phyloP scores from a whole-genome alignment of 2,329 filamentous ascomycete genomes.

The Fragosphaeria purpurea region DNA sequence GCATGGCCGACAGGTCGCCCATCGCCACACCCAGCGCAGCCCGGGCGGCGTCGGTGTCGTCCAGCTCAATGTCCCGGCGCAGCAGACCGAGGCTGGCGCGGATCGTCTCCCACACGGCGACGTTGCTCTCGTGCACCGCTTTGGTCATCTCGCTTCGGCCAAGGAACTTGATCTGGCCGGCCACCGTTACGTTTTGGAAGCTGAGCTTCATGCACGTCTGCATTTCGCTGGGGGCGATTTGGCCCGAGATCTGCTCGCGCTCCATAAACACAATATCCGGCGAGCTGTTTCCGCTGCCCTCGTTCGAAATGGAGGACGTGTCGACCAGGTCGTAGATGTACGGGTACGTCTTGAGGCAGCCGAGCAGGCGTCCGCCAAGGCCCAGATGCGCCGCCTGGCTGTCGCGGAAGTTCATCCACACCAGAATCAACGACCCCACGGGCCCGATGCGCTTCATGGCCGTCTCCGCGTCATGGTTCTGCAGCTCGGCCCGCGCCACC shows the following conservation, averaged over 20 bases:
- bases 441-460: conserved; percentile 5
- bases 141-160: background rate
- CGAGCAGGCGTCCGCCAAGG: conserved; percentile 2
- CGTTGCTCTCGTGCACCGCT: background rate
- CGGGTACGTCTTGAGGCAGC: conserved; percentile 7
- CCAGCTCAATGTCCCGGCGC: conserved; percentile 1
- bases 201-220: conserved; percentile 8
- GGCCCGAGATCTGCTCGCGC: background rate
- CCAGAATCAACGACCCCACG: conserved; percentile 4
- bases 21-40: conserved; percentile 3
- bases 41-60: conserved; percentile 1
- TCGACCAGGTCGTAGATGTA: conserved; percentile 8
- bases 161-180: conserved; percentile 7
- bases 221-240: conserved; percentile 2
- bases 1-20: conserved; percentile 5
- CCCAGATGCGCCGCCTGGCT: conserved; percentile 4
- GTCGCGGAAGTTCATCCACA: conserved; percentile 7
- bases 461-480: background rate
- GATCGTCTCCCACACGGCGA: background rate
- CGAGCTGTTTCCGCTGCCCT: background rate
- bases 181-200: conserved; percentile 6
- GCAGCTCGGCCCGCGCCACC: conserved; percentile 1
- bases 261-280: conserved; percentile 4
- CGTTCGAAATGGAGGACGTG: background rate
- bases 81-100: background rate